phyloP scores from a whole-genome alignment of 306 rosid genomes.

The Cucurbita argyrosperma region DNA sequence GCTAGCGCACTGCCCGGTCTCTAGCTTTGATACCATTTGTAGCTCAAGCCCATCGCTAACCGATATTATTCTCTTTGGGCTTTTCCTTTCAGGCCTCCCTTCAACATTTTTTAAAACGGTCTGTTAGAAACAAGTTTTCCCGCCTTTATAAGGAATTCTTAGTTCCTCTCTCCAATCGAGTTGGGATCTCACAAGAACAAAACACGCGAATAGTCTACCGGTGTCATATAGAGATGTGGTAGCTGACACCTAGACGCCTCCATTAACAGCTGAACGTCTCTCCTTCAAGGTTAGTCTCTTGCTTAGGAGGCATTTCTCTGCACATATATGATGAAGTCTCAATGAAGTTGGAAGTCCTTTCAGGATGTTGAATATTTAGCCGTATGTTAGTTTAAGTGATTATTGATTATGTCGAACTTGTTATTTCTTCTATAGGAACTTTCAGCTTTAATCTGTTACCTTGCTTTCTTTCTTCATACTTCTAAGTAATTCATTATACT shows the following conservation, averaged over 20 bases:
- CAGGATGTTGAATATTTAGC: not conserved
- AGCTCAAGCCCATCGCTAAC: no score
- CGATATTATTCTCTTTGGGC: no score
- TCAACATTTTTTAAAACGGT: no score
- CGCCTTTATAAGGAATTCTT: no score
- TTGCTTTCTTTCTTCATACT: not conserved
- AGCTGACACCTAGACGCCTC: slow-evolving; percentile 20
- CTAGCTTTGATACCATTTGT: no score
- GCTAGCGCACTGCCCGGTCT: no score
- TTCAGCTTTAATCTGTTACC: not conserved
- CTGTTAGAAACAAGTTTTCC: no score
- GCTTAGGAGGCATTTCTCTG: not conserved
- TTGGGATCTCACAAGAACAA: no score
- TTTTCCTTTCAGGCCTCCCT: no score
- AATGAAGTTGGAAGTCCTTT: not conserved
- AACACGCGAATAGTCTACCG: no score
- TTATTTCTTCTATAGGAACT: not conserved
- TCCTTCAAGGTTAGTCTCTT: slow-evolving; percentile 56
- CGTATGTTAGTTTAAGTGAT: not conserved
- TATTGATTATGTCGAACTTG: not conserved
- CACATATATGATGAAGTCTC: not conserved
- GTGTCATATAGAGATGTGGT: slow-evolving; percentile 20
- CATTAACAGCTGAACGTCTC: slow-evolving; percentile 38
- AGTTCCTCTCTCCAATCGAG: no score
- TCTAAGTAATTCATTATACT: not conserved